A percentile compares a stretch with the other conserved stretches of the same genome.
Evolutionary conservation across 2,329 filamentous ascomycete species (phyloP).

Genomic region (Diaporthe vaccinii): DNA sequence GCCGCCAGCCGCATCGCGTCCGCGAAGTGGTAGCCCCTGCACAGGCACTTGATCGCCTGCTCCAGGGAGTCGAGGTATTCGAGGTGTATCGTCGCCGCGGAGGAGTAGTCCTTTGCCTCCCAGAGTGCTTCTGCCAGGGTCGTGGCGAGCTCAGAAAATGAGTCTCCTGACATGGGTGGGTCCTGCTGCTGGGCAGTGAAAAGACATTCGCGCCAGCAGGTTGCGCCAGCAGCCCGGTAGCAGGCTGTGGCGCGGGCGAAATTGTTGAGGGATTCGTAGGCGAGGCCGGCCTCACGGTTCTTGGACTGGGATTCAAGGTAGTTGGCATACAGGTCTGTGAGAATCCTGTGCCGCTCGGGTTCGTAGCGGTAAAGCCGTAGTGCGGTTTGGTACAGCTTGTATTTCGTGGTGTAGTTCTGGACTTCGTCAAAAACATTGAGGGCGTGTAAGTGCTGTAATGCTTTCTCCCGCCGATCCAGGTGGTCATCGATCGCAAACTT

Average conservation of each 20-base stretch:
- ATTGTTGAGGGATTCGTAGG: slow-evolving; percentile 87
- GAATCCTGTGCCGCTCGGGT: slow-evolving; percentile 70
- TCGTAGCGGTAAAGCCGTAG: slow-evolving; percentile 90
- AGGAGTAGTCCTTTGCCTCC: slow-evolving; percentile 86
- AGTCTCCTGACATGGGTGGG: slow-evolving; percentile 70
- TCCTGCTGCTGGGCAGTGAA: slow-evolving; percentile 78
- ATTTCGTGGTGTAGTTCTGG: slow-evolving; percentile 81
- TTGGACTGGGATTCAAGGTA: slow-evolving; percentile 81
- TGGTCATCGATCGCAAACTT: slow-evolving; percentile 92
- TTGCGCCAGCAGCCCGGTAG: slow-evolving; percentile 83
- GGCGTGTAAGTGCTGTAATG: slow-evolving; percentile 80
- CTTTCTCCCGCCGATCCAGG: slow-evolving; percentile 81
- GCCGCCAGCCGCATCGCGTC: slow-evolving; percentile 87
- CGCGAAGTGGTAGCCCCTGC: slow-evolving; percentile 88
- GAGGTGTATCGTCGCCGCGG: slow-evolving; percentile 83
- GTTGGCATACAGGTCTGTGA: slow-evolving; percentile 84
- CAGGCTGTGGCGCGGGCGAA: slow-evolving; percentile 82
- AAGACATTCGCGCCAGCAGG: slow-evolving; percentile 91
- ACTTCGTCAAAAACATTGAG: slow-evolving; percentile 84
- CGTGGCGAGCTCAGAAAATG: slow-evolving; percentile 77
- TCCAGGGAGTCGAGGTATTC: slow-evolving; percentile 84
- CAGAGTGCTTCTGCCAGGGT: slow-evolving; percentile 82
- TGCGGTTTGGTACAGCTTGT: slow-evolving; percentile 83
- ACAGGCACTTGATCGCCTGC: slow-evolving; percentile 80
- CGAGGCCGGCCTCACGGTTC: slow-evolving; percentile 88